These are phyloP conservation scores for Inonotus obliquus DNA, from an alignment of 1,284 basidiomycete species.

Conservation along the genomic window DNA sequence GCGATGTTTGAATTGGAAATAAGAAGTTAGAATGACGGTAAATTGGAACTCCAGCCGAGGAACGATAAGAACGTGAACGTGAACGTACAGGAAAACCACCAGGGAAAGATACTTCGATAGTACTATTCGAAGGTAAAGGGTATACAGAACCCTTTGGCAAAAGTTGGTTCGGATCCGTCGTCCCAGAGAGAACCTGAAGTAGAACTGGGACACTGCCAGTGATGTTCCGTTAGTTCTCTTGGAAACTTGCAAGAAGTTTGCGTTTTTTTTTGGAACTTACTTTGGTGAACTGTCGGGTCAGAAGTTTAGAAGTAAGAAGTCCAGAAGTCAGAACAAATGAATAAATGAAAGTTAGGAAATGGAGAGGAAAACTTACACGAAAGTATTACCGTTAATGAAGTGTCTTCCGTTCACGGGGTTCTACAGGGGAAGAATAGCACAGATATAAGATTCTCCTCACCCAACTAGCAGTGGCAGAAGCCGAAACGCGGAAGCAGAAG, in stretches of 20 bases:
- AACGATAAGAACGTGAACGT: no score
- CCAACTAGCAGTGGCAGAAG: no score
- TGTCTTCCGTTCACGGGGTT: conserved; percentile 2
- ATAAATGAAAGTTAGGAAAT: background rate
- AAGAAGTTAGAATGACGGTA: no score
- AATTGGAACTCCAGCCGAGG: no score
- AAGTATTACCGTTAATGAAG: conserved; percentile 21
- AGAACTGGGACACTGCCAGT: conserved; percentile 28
- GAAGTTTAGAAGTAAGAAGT: no score
- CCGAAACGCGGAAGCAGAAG: no score
- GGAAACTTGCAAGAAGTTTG: background rate
- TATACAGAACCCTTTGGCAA: conserved; percentile 25
- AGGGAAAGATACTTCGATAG: conserved; percentile 25
- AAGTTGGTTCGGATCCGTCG: conserved; percentile 20
- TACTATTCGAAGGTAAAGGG: conserved; percentile 22
- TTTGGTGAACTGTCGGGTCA: background rate
- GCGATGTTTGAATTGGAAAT: background rate
- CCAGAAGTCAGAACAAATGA: background rate
- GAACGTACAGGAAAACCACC: conserved; percentile 20
- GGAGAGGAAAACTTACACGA: conserved; percentile 7
- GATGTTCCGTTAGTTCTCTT: background rate
- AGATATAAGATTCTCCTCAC: no score
- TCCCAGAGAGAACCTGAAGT: conserved; percentile 27
- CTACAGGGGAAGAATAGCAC: background rate
- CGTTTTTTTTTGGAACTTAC: background rate